A percentile compares a stretch with the other conserved stretches of the same genome.
These are phyloP conservation scores for Pyrenochaeta sp. DNA, from an alignment of 2,329 filamentous ascomycete genomes.

Conservation along the genomic window DNA sequence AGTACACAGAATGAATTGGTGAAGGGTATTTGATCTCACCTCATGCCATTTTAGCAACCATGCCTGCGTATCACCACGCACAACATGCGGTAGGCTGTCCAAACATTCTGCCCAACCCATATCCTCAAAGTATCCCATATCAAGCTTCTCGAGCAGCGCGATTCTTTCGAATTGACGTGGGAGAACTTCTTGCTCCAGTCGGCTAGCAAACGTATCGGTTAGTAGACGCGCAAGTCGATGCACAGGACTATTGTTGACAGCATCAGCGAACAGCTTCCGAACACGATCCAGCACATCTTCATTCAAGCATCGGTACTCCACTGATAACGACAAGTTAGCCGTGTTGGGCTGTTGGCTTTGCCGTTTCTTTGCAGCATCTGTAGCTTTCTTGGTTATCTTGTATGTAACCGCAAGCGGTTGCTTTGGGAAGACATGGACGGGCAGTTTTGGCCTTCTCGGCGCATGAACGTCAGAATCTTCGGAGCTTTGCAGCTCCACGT, in stretches of 20 bases:
- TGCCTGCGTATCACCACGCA: constrained; percentile 54
- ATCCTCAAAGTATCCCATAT: constrained; percentile 60
- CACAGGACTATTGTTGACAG: constrained; percentile 59
- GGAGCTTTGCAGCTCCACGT: constrained; percentile 74
- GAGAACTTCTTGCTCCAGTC: constrained; percentile 56
- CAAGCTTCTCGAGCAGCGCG: constrained; percentile 62
- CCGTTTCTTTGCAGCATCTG: constrained; percentile 33
- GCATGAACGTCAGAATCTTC: constrained; percentile 73
- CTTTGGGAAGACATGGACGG: constrained; percentile 75
- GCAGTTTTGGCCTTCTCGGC: constrained; percentile 52
- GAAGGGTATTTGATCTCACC: constrained; percentile 46
- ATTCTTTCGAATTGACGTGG: constrained; percentile 62
- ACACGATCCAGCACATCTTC: constrained; percentile 70
- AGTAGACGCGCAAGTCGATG: constrained; percentile 60
- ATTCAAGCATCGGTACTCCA: constrained; percentile 79
- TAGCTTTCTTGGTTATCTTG: constrained; percentile 70
- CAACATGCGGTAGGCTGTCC: constrained; percentile 57
- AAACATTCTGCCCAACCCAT: constrained; percentile 64
- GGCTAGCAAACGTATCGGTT: constrained; percentile 58
- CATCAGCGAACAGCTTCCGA: constrained; percentile 55
- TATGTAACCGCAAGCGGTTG: constrained; percentile 85
- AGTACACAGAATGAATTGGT: constrained; percentile 11
- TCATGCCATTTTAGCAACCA: constrained; percentile 68
- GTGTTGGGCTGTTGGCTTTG: constrained; percentile 42
- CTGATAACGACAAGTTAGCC: constrained; percentile 67